Percentiles rank a stretch among this genome's conserved stretches.
These are phyloP conservation scores for Aspergillus sparsus DNA, from an alignment of 495 filamentous ascomycete genomes.

Conservation along the genomic window DNA sequence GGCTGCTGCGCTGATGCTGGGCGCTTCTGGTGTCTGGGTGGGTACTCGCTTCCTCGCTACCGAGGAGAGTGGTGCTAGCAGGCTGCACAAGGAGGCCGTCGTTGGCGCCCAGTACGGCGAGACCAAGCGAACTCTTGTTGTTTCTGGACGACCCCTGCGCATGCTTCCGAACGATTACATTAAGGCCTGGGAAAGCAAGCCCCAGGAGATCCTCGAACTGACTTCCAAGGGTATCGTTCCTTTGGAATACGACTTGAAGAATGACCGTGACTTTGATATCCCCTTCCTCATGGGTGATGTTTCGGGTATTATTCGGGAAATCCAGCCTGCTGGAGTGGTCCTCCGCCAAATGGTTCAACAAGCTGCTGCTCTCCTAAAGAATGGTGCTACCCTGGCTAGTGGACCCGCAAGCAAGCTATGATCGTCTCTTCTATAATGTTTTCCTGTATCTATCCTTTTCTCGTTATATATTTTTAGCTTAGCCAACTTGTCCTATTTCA, in stretches of 20 bases:
- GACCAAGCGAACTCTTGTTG: constrained; percentile 74
- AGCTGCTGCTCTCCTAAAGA: constrained; percentile 67
- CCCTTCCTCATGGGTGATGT: constrained; percentile 96
- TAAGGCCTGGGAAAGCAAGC: constrained; percentile 70
- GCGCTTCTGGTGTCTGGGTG: constrained; percentile 77
- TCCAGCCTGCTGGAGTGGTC: constrained; percentile 80
- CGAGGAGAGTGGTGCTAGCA: constrained; percentile 72
- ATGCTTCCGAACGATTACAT: constrained; percentile 82
- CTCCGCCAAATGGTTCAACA: constrained; percentile 84
- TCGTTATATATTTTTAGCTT: constrained; percentile 12
- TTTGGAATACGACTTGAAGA: constrained; percentile 74
- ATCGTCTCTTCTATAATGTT: constrained; percentile 13
- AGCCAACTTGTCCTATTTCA: not conserved
- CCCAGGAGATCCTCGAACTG: constrained; percentile 70
- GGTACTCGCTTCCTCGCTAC: constrained; percentile 84
- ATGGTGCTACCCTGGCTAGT: constrained; percentile 39
- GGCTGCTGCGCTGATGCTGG: constrained; percentile 71
- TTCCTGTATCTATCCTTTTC: not conserved
- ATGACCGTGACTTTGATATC: constrained; percentile 73
- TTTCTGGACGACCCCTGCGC: constrained; percentile 76
- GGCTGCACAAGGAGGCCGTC: constrained; percentile 79
- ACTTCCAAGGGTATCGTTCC: constrained; percentile 75
- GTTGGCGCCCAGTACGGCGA: constrained; percentile 71
- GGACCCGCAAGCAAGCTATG: constrained; percentile 40
- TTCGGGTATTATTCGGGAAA: constrained; percentile 67